Evolutionary conservation across 768 basidiomycete species (phyloP), one percentile per base, ranked within the genome.

Genomic region (Russula sp.): DNA sequence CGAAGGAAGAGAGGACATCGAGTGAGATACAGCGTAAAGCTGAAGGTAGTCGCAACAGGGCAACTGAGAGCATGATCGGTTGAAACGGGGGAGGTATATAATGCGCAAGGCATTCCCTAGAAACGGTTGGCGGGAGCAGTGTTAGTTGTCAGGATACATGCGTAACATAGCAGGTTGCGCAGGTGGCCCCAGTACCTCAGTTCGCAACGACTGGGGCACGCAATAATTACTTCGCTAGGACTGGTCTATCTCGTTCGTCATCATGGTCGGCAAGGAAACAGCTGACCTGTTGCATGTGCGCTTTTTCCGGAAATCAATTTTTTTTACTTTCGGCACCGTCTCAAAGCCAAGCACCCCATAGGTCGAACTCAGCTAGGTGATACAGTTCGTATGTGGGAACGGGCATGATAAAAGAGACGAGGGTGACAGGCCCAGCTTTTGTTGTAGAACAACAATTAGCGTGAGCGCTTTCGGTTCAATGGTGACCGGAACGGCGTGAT

Each of bases 1-100:
- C 59, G 90, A 91, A 70, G 90, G 90, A 68, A 92, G 84, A 69
- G 87, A 74, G 71, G 86, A 77, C 86, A 86, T 89, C 69, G 25
- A 53, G 56, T 53, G 47, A 66, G 52, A 55, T 70, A 67, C 67
- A 67, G 68, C 67, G 67, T 55, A 60, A 32, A 46, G 64, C 57
- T 56, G 57, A 51, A 14, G 63, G 47, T 43, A 64, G 64, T 60
- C 48, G 50, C 66, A 42, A 65, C 53, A 56, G 61, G 55, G 49
- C 66, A 66, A 66, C 64, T 51, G 25, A 38, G 46, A 54, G 50
- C 16, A 39, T 36, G 55, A 58, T 48, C 50, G 29, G 35, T 11
- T 18, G 22, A 56, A 50, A 43, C 25, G 46, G 35, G 53, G 38
- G 52, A 39, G 38, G 57, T 66, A 66, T 66, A 66, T 66, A 66